Evolutionary conservation across 768 basidiomycete species (phyloP), one percentile per base, ranked within the genome.

Genomic region (Glaciozyma antarctica): DNA sequence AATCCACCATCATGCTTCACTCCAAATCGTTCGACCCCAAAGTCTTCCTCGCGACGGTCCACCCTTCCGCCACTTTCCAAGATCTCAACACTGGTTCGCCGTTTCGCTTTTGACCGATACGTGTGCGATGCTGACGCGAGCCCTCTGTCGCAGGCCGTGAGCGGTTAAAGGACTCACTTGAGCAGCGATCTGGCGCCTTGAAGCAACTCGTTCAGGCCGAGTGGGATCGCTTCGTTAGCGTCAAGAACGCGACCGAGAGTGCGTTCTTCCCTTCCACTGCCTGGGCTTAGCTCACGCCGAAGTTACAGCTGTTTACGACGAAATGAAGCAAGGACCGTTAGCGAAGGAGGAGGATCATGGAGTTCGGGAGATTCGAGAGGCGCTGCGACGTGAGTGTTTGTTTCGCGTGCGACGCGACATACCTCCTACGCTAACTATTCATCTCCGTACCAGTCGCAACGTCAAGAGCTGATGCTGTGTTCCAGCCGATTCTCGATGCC

Each of bases 21-120:
- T 94, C 91, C 43, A 99, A 98, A 75, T 85, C 89, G 3, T 99
- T 99, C 79, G 90, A 97, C 74, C 91, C 95, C 10, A 97, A 94
- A 75, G 83, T 84, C 2, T 99, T 95, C 77, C 81, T 99, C 19
- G 89, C 90, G 12, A 83, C 83, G 16, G 85, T 92, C 8, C 92
- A 99, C 74, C 95, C 95, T 5, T 88, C 94, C 71, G 94, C 94
- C 5, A 90, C 90, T 0, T 95, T 91, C 75, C 87, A 91, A 77
- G 92, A 95, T 75, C 82, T 99, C 22, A 84, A 86, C 2, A 78
- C 81, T 17, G 94, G 93, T 5, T 86, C 90, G 66, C 28, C 12
- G 5, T 19, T 2, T 24, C 17, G 17, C 28, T 3, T 28, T 21
- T 0, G 9, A 1, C 15, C 0, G 8, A 1, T 32, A 5, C 6